Evolutionary conservation across 257 asterid species (phyloP), one percentile per base, ranked within the genome.

Genomic region (Nemophila menziesii): DNA sequence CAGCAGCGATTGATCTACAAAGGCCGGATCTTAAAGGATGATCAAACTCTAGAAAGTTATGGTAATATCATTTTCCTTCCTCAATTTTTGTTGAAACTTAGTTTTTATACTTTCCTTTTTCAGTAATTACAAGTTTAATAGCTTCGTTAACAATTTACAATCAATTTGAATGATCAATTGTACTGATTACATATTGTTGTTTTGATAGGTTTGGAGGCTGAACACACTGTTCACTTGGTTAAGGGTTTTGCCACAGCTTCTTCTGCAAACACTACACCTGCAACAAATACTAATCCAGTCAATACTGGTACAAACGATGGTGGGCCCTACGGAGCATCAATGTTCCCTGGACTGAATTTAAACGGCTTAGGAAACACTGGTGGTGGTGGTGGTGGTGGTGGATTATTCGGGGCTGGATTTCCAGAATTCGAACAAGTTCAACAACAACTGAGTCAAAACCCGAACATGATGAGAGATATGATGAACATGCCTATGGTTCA

Each of bases 211-310:
- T 34, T 72, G 50, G 73, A 60, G 58, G 81, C 67, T 16, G 75
- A 73, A 47, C 79, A 72, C 56, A 73, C 79, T 44, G 76, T 77
- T 59, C 76, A 73, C 58, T 49, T 77, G 67, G 82, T 77, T 51
- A 74, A 79, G 44, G 68, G 76, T 36, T 64, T 56, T 69, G 65
- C 70, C 20, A 45, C 78, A 21, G 33, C 71, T 55, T 45, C 79
- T 5, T 22, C 77, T 55, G 44, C 64, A 17, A 56, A 59, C 12
- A 43, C 57, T 40, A 39, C 68, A 33, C 40, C 54, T 33, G 57
- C 66, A 40, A 54, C 43, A 29, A 53, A 54, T 62, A 22, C 74
- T 48, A 50, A 59, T 20, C 46, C 75, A 43, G 21, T 57, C 20
- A 64, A 64, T 56, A 37, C 63, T 38, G 70, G 63, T 49, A 46